phyloP scores from a whole-genome alignment of 768 basidiomycete genomes.

The Suillus weaverae region DNA sequence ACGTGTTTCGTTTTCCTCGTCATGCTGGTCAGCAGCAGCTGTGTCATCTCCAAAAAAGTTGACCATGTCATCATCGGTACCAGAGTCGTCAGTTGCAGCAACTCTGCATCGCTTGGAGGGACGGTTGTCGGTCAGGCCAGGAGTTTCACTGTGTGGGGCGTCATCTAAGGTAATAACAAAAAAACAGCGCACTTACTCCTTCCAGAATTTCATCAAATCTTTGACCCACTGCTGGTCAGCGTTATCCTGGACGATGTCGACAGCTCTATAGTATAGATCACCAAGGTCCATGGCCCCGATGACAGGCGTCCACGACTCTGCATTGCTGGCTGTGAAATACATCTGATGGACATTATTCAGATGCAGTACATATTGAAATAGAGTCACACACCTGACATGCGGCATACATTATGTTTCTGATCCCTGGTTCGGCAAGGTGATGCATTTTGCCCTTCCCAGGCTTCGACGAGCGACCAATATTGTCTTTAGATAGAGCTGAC shows the following conservation, averaged over 20 bases:
- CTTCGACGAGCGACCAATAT: neutral
- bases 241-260: neutral
- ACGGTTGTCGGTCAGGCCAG: too few species aligned
- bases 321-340: neutral
- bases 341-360: neutral
- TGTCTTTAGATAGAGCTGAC: neutral
- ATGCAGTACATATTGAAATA: neutral
- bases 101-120: too few species aligned
- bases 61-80: neutral
- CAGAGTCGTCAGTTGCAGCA: neutral
- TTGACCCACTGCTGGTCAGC: slow-evolving; percentile 6
- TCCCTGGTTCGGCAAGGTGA: neutral
- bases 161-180: neutral
- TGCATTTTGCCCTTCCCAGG: slow-evolving; percentile 2
- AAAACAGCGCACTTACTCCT: neutral
- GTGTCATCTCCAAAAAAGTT: neutral
- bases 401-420: slow-evolving; percentile 7
- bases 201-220: slow-evolving; percentile 8
- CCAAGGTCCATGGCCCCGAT: slow-evolving; percentile 1
- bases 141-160: too few species aligned
- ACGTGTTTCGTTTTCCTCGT: neutral
- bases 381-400: neutral
- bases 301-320: neutral
- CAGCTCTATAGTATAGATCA: slow-evolving; percentile 2
- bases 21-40: neutral